Conservation (phyloP, 2,329 filamentous ascomycete genomes). For the Fusarium irregulare region DNA sequence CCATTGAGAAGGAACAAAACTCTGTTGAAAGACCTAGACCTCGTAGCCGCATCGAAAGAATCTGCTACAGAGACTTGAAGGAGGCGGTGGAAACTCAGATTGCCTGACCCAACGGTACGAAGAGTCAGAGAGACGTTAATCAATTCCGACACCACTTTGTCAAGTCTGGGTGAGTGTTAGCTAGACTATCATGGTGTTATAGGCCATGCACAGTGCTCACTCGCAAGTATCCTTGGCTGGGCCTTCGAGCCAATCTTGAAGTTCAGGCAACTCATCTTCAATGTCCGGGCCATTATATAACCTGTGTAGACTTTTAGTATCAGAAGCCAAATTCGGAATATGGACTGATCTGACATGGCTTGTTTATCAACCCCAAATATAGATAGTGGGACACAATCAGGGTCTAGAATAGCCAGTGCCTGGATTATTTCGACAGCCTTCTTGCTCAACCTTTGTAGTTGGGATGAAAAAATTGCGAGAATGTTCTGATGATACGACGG, state of each 20-base stretch:
- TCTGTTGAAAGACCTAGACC: background rate
- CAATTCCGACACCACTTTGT: background rate
- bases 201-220: background rate
- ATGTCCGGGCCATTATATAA: background rate
- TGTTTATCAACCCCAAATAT: too few species aligned
- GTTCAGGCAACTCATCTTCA: background rate
- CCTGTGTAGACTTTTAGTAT: background rate
- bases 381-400: too few species aligned
- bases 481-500: background rate
- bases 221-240: background rate
- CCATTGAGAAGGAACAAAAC: background rate
- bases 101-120: background rate
- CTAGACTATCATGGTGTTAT: too few species aligned
- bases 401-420: too few species aligned
- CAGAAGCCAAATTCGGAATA: too few species aligned
- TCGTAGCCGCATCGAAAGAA: background rate
- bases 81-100: background rate
- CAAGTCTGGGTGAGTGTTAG: background rate
- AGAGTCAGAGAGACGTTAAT: background rate
- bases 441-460: too few species aligned
- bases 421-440: too few species aligned
- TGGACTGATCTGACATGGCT: too few species aligned
- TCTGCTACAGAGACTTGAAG: background rate
- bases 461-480: too few species aligned
- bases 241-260: background rate